Percentiles rank a stretch among this genome's conserved stretches.
Evolutionary conservation across 495 filamentous ascomycete species (phyloP).

Genomic region (Glutinoglossum americanum): DNA sequence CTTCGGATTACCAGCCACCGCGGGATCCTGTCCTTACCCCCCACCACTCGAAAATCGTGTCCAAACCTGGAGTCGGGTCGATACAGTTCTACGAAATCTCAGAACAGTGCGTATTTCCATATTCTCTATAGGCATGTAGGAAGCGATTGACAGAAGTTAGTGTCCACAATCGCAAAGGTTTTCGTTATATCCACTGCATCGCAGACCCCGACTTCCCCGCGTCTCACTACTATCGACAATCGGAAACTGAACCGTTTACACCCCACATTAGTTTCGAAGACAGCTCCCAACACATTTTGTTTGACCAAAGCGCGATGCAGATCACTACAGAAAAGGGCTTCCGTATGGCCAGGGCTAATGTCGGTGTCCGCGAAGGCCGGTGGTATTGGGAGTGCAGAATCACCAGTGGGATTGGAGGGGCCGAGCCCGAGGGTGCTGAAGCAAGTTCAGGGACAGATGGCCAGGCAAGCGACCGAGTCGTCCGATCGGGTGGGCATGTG

Average conservation of each 20-base stretch:
- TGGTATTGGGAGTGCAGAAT: constrained; percentile 92
- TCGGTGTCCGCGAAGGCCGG: constrained; percentile 72
- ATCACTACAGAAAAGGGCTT: constrained; percentile 65
- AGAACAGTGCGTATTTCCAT: constrained; percentile 35
- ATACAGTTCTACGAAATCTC: constrained; percentile 38
- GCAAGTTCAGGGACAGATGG: background rate
- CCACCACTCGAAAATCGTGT: constrained; percentile 21
- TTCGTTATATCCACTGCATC: constrained; percentile 77
- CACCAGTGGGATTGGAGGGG: constrained; percentile 38
- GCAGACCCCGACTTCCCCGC: constrained; percentile 70
- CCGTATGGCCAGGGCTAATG: constrained; percentile 69
- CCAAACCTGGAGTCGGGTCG: constrained; percentile 21
- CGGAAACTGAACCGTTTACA: constrained; percentile 61
- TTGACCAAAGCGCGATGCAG: constrained; percentile 34
- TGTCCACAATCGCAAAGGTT: constrained; percentile 78
- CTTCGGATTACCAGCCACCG: constrained; percentile 34
- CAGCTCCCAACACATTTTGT: constrained; percentile 53
- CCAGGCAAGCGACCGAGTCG: background rate
- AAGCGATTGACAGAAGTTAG: constrained; percentile 19
- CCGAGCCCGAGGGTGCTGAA: constrained; percentile 10
- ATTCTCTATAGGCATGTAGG: constrained; percentile 12
- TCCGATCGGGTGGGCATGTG: constrained; percentile 38
- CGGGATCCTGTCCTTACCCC: constrained; percentile 30
- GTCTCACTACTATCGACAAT: constrained; percentile 72
- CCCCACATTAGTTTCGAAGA: constrained; percentile 83